Base-by-base conservation (phyloP, 352 stramenopile species). In the Globisporangium radiosum region DNA sequence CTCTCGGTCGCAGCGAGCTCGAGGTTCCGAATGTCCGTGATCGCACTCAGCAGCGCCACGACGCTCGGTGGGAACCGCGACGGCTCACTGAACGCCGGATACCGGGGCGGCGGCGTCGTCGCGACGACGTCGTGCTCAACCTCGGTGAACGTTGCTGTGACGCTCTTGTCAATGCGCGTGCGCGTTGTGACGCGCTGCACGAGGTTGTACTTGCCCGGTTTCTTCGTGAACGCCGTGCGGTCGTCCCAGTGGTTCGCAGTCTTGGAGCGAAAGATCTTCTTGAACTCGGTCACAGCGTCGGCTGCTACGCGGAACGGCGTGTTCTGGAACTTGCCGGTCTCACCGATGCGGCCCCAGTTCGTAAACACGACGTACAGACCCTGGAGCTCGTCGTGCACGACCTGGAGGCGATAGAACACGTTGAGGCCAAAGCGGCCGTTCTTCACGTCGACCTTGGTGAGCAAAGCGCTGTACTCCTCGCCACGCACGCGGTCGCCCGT, bases 251-350 rank as follows among this genome's bases (percentile, higher is more conserved):
- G 68, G 43, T 90, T 92, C 9, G 78, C 75, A 0, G 83, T 91
- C 65, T 92, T 92, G n/a, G 73, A 69, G 3, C 72, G 66, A 57
- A 92, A 92, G 48, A 90, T 88, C 63, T 92, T 92, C 59, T 87
- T 83, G 64, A 92, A 92, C 57, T 92, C 83, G 4, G 38, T 55
- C n/a, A 87, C 59, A 0, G 78, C 83, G 15, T 88, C 77, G 2
- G 68, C 62, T 15, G 69, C 60, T 1, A 72, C 62, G 37, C 79
- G 71, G 65, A 90, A 90, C 8, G 81, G 80, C 3, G 80, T 90
- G 63, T 90, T 88, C 63, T 90, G 82, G 50, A 85, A 90, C 54
- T 92, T 90, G 47, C 82, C 82, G 1, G 60, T 71, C 56, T 90
- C 82, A 8, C 82, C 82, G 47, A 92, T 88, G 0, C 81, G 76